Base-by-base conservation (phyloP, 257 asterid species). In the Scutellaria barbata region DNA sequence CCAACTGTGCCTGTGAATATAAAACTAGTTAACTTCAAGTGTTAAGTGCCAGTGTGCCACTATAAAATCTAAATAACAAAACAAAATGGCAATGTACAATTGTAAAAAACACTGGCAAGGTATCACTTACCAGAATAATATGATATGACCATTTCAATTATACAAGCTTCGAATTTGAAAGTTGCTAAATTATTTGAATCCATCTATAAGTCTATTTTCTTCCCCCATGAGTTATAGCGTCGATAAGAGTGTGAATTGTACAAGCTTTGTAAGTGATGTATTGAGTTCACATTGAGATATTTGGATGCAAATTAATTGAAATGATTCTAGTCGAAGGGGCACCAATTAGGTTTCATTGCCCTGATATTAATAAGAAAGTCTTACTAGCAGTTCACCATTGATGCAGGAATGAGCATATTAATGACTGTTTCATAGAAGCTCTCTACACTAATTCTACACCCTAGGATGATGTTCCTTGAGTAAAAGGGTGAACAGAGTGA, bases 1-100 rank as follows among this genome's bases (percentile, higher is more conserved):
- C 89, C 46, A 93, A 89, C 68, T 94, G 99, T 66, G 99, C 99
- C 99, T 94, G 89, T 60, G 48, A 75, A 60, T 47, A 71, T 56
- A 4, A 30, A 69, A 56, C 41, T n/a, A 39, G 46, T 51, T 51
- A 40, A 20, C 61, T 59, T 17, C 62, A 20, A 43, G 42, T 52
- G 18, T 20, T 35, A 20, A 40, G 40, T 41, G 71, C 47, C 59
- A 73, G 25, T 30, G 40, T 41, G 71, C 47, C 59, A 73, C 41
- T 30, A 18, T n/a, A 63, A 52, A 61, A 33, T 63, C 42, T 7
- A 63, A 22, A 20, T 42, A 40, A 58, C 25, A 13, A 57, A 57
- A 12, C 4, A 11, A 25, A 47, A 56, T 48, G 11, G 51, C 12
- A 33, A 55, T 57, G 3, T 20, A 54, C 16, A 41, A 7, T 40